phyloP scores from a whole-genome alignment of 2,329 filamentous ascomycete genomes.

The Phaeosphaeria sp. region DNA sequence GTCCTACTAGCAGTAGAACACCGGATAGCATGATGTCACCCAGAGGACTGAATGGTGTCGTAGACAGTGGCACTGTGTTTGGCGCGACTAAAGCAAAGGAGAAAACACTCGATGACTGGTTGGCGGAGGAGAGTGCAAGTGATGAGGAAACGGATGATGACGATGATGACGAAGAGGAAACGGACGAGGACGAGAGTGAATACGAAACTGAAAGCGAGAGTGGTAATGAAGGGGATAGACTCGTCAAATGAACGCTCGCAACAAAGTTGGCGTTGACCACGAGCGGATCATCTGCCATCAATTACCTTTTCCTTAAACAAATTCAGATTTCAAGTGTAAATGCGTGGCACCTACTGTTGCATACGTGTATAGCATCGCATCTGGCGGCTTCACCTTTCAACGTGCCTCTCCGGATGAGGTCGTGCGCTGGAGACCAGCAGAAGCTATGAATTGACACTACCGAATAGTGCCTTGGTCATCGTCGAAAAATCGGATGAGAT shows the following conservation, averaged over 20 bases:
- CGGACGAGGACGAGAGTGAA: constrained; percentile 52
- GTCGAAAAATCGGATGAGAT: too few relatives aligned
- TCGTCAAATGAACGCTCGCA: constrained; percentile 38
- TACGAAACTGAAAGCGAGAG: constrained; percentile 40
- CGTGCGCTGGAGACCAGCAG: background rate
- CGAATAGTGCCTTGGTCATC: too few relatives aligned
- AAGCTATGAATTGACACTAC: background rate
- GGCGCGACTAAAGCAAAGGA: constrained; percentile 50
- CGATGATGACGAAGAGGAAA: constrained; percentile 62
- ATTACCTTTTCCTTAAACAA: too few relatives aligned
- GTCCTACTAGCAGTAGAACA: constrained; percentile 39
- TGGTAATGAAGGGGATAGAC: constrained; percentile 30
- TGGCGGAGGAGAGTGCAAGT: constrained; percentile 66
- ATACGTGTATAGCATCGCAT: background rate
- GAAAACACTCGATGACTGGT: constrained; percentile 92
- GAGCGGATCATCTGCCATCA: too few relatives aligned
- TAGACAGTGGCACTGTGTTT: constrained; percentile 12
- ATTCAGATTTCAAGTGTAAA: background rate
- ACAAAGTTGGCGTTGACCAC: too few relatives aligned
- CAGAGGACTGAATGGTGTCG: constrained; percentile 59
- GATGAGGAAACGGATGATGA: constrained; percentile 59
- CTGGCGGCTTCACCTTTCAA: background rate
- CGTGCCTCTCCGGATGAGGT: too few relatives aligned
- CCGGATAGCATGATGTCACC: constrained; percentile 44
- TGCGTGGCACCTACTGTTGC: background rate